Base-by-base conservation (phyloP, 805 yeast genomes). In the Suhomyces tanzawaensis region DNA sequence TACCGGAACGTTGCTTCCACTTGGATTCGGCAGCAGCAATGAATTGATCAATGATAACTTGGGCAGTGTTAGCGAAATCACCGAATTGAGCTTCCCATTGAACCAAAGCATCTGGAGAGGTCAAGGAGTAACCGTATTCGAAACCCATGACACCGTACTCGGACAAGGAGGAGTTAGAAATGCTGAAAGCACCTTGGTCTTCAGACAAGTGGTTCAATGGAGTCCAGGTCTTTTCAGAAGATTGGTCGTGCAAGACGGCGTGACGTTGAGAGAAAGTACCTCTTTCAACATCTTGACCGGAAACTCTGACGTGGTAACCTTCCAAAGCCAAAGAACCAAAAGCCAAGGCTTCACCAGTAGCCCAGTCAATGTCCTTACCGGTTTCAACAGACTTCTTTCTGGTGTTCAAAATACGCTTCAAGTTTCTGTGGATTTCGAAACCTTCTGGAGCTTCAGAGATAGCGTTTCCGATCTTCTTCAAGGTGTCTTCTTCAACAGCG, bases 21-120 rank as follows among this genome's bases (percentile, higher is more conserved):
- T 93, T 93, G 51, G 90, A 79, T 73, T 93, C 99, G 64, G 95
- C 99, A 61, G 90, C 87, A 31, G 97, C 85, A 60, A 93, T 79
- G 64, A 93, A 93, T 74, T 93, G 99, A 67, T 93, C 99, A 53
- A 87, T 77, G 53, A 93, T 85, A 48, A 93, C 98, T 74, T 93
- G 99, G 14, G 97, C 99, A 51, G 98, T 93, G 77, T 93, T 93
- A 58, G 99, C 99, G 58, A 93, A 93, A 72, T 93, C 99, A 79
- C 99, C 99, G 56, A 93, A 93, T 75, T 93, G 99, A 41, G 98
- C 99, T 73, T 93, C 99, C 99, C 99, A 93, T 74, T 85, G 83
- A 36, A 91, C 97, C 42, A 87, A 79, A 39, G 96, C 93, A 60
- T 93, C 97, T 52, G 99, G 99, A 36, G 95, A 86, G 45, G 96